Conservation (phyloP, 352 stramenopile genomes). For the Phytopythium chamaehyphon region DNA sequence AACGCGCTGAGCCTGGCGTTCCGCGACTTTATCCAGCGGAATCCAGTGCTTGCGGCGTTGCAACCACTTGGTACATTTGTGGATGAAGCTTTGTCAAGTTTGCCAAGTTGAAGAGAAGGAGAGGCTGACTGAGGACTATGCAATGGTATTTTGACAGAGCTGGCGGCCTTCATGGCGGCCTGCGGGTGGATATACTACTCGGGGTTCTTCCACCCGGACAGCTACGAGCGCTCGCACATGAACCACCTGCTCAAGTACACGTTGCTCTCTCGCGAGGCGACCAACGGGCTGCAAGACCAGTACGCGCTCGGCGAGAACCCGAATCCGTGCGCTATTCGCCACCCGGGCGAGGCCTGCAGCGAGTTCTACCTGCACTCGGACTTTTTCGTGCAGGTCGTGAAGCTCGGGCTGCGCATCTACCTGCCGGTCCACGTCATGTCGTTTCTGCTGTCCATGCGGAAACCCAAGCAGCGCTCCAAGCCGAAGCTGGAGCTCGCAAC, state of each 20-base stretch:
- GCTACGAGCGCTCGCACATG: slow-evolving; percentile 52
- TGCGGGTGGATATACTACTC: slow-evolving; percentile 64
- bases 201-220: slow-evolving; percentile 52
- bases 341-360: slow-evolving; percentile 31
- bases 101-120: too few species aligned
- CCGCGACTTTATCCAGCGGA: slow-evolving; percentile 14
- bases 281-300: slow-evolving; percentile 27
- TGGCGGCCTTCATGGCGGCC: slow-evolving; percentile 43
- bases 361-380: slow-evolving; percentile 34
- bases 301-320: slow-evolving; percentile 45
- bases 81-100: neutral
- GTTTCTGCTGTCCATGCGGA: slow-evolving; percentile 41
- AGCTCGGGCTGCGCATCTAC: slow-evolving; percentile 42
- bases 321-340: slow-evolving; percentile 39
- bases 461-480: slow-evolving; percentile 30
- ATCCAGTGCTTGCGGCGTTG: slow-evolving; percentile 28
- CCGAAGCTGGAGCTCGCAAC: slow-evolving; percentile 19
- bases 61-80: slow-evolving; percentile 19
- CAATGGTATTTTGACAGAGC: slow-evolving; percentile 17
- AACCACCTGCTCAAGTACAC: slow-evolving; percentile 61
- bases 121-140: too few species aligned
- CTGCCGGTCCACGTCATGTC: slow-evolving; percentile 53
- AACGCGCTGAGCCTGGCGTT: slow-evolving; percentile 40
- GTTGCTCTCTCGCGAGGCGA: slow-evolving; percentile 28
- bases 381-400: slow-evolving; percentile 34